Percentiles rank a stretch among this genome's conserved stretches.
Evolutionary conservation across 2,329 filamentous ascomycete genomes (phyloP).

Genomic region (Fusarium caatingaense): DNA sequence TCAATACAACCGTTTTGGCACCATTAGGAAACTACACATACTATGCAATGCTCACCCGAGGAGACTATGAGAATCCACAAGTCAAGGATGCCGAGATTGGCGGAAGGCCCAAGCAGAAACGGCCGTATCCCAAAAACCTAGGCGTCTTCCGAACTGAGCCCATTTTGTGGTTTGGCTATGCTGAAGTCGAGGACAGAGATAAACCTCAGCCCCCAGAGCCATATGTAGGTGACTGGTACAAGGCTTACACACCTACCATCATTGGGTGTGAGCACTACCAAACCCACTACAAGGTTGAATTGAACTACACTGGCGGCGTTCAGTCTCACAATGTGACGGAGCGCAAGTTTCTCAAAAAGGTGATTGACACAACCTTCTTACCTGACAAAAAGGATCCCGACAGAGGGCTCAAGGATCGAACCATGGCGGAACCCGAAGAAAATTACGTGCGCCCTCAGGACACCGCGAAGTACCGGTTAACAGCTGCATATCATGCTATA

Average conservation of each 20-base stretch:
- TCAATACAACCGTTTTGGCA: slow-evolving; percentile 33
- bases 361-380: slow-evolving; percentile 39
- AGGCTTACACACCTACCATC: slow-evolving; percentile 44
- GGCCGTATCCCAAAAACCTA: slow-evolving; percentile 39
- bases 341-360: slow-evolving; percentile 29
- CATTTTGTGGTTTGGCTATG: slow-evolving; percentile 44
- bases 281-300: slow-evolving; percentile 38
- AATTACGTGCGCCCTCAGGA: slow-evolving; percentile 41
- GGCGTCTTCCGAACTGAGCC: slow-evolving; percentile 42
- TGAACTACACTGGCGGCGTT: slow-evolving; percentile 40
- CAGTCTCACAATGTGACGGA: slow-evolving; percentile 34
- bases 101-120: slow-evolving; percentile 26
- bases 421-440: slow-evolving; percentile 24
- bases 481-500: slow-evolving; percentile 39
- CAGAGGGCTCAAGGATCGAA: slow-evolving; percentile 36
- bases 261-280: slow-evolving; percentile 44
- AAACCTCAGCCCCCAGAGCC: slow-evolving; percentile 30
- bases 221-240: slow-evolving; percentile 26
- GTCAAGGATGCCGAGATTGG: slow-evolving; percentile 2
- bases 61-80: slow-evolving; percentile 40
- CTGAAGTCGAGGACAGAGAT: slow-evolving; percentile 34
- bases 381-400: slow-evolving; percentile 21
- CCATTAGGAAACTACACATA: slow-evolving; percentile 41
- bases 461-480: slow-evolving; percentile 33
- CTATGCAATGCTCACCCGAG: slow-evolving; percentile 31